Evolutionary conservation across 176 grass and related monocot genomes (phyloP).

Genomic region (Oryza coarctata): DNA sequence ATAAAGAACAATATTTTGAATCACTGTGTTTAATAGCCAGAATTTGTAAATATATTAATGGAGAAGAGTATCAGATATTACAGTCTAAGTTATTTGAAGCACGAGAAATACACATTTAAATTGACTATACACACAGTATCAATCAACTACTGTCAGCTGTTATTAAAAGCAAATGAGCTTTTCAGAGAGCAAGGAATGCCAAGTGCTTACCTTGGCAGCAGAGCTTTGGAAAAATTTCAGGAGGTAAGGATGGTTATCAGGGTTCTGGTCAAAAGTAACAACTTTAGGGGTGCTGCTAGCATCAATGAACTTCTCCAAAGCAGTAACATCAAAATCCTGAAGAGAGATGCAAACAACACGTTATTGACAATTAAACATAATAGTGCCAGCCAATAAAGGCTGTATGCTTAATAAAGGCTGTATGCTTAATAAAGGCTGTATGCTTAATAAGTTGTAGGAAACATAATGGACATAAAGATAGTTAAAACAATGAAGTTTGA

Average conservation of each 20-base stretch:
- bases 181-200: background rate
- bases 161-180: background rate
- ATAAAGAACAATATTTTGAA: background rate
- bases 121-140: background rate
- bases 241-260: slow-evolving; percentile 77
- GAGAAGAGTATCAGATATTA: no score
- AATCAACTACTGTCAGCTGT: background rate
- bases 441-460: background rate
- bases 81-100: background rate
- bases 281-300: slow-evolving; percentile 65
- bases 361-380: background rate
- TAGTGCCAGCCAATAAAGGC: background rate
- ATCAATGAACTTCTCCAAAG: slow-evolving; percentile 80
- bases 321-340: slow-evolving; percentile 78
- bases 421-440: no score
- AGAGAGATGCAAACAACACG: slow-evolving; percentile 1
- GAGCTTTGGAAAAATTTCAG: slow-evolving; percentile 73
- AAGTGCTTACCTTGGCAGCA: slow-evolving; percentile 58
- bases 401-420: no score
- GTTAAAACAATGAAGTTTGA: background rate
- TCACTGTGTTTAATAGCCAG: background rate
- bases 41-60: background rate
- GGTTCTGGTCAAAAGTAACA: slow-evolving; percentile 78
- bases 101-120: background rate
- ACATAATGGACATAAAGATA: background rate